phyloP scores from a whole-genome alignment of 75 land plant genomes.

The Isoetes taiwanensis region DNA sequence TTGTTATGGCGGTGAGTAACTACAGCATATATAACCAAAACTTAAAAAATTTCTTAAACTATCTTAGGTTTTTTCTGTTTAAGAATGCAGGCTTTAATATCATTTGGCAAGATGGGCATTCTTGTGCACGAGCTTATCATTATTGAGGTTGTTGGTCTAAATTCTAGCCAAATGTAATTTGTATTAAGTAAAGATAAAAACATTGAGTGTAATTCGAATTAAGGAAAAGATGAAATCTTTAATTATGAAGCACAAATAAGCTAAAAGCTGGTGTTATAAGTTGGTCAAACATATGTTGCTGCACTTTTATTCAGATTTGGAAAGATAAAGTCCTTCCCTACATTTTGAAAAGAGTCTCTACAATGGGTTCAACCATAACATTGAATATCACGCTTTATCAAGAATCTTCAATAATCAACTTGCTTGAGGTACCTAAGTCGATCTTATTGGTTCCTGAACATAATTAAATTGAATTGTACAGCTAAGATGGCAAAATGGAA shows the following conservation, averaged over 20 bases:
- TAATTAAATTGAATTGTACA: too few species aligned
- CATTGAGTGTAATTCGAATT: neutral
- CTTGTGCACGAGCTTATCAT: constrained; percentile 31
- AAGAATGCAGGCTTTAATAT: constrained; percentile 19
- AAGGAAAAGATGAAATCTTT: too few species aligned
- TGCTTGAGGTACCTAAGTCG: constrained; percentile 21
- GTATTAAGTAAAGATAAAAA: neutral
- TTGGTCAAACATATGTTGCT: neutral
- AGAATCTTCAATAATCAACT: constrained; percentile 23
- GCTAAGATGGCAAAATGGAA: too few species aligned
- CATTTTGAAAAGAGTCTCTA: constrained; percentile 11
- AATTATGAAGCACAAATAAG: neutral
- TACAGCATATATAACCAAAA: neutral
- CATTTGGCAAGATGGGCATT: constrained; percentile 21
- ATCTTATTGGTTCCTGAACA: neutral
- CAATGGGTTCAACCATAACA: constrained; percentile 14
- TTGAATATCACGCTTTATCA: constrained; percentile 18
- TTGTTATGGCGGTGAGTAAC: constrained; percentile 23
- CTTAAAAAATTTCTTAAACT: too few species aligned
- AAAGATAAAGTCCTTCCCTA: constrained; percentile 20
- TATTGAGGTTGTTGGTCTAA: constrained; percentile 17
- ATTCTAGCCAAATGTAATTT: neutral
- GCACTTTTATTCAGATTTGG: constrained; percentile 17
- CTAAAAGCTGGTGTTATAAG: neutral
- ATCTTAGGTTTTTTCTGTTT: neutral